phyloP scores from a whole-genome alignment of 1,284 basidiomycete genomes.

The Hortiboletus rubellus region DNA sequence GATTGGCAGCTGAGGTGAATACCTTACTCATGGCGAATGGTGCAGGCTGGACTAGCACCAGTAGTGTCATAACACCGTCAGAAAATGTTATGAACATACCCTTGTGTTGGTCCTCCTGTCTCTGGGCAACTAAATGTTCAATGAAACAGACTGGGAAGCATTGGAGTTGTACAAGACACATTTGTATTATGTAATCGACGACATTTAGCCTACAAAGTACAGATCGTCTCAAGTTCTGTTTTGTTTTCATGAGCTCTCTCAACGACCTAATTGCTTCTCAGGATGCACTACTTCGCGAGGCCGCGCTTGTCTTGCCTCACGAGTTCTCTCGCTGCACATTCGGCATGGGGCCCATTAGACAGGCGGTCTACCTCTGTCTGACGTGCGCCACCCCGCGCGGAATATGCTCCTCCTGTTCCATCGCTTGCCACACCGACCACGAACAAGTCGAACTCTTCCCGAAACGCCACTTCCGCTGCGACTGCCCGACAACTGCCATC shows the following conservation, averaged over 20 bases:
- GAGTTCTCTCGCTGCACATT: slow-evolving; percentile 75
- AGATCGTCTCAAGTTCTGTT: no score
- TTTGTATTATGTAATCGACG: no score
- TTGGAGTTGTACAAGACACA: no score
- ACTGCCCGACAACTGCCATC: slow-evolving; percentile 69
- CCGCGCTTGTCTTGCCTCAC: slow-evolving; percentile 71
- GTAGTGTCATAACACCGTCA: no score
- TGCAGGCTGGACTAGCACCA: no score
- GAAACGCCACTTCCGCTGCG: slow-evolving; percentile 76
- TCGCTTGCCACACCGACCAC: slow-evolving; percentile 79
- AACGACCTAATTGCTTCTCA: slow-evolving; percentile 59
- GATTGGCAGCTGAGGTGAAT: no score
- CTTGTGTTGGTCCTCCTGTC: no score
- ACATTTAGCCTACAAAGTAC: background rate
- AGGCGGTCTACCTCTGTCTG: slow-evolving; percentile 75
- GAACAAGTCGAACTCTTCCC: slow-evolving; percentile 83
- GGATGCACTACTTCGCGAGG: slow-evolving; percentile 60
- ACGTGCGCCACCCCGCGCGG: slow-evolving; percentile 60
- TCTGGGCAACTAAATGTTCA: no score
- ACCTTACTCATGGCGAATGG: no score
- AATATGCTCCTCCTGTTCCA: slow-evolving; percentile 77
- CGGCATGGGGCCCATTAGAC: slow-evolving; percentile 54
- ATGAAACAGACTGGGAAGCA: no score
- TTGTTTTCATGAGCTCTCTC: slow-evolving; percentile 17
- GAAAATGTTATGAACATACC: no score